Conservation (phyloP, 257 asterid genomes). For the Capsicum rhomboideum region DNA sequence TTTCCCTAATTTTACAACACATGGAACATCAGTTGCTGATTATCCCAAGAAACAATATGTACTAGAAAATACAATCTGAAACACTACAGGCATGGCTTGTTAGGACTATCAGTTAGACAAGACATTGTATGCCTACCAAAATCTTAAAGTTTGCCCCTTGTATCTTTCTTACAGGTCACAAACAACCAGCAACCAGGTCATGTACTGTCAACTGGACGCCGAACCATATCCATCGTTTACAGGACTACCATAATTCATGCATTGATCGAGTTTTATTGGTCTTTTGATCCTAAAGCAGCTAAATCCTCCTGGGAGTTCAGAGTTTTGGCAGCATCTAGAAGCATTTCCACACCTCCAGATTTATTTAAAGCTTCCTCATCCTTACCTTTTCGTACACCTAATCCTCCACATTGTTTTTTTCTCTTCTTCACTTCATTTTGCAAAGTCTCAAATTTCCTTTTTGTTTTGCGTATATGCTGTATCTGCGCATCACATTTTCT, state of each 20-base stretch:
- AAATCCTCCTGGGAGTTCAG: slow-evolving; percentile 55
- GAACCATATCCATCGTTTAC: background rate
- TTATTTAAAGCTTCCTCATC: slow-evolving; percentile 26
- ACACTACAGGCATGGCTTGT: background rate
- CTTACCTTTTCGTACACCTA: slow-evolving; percentile 5
- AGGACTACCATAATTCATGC: background rate
- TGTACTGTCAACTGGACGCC: background rate
- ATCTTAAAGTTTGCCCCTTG: background rate
- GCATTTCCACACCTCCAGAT: slow-evolving; percentile 86
- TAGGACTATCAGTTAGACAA: background rate
- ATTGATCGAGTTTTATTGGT: background rate
- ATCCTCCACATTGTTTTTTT: slow-evolving; percentile 16
- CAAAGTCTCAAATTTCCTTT: slow-evolving; percentile 26
- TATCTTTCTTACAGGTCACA: background rate
- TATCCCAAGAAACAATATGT: background rate
- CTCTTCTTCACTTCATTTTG: slow-evolving; percentile 26
- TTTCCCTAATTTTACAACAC: slow-evolving; percentile 4
- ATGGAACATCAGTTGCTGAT: background rate
- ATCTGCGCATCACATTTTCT: slow-evolving; percentile 46
- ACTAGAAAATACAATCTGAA: slow-evolving; percentile 5
- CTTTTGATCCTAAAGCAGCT: slow-evolving; percentile 25
- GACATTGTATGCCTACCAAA: slow-evolving; percentile 1
- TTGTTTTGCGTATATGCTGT: slow-evolving; percentile 40
- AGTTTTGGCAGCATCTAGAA: slow-evolving; percentile 69
- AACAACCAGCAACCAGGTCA: background rate